A percentile compares a stretch with the other conserved stretches of the same genome.
Evolutionary conservation across 345 rosid species (phyloP).

Genomic region (Pseudoturritis turrita): DNA sequence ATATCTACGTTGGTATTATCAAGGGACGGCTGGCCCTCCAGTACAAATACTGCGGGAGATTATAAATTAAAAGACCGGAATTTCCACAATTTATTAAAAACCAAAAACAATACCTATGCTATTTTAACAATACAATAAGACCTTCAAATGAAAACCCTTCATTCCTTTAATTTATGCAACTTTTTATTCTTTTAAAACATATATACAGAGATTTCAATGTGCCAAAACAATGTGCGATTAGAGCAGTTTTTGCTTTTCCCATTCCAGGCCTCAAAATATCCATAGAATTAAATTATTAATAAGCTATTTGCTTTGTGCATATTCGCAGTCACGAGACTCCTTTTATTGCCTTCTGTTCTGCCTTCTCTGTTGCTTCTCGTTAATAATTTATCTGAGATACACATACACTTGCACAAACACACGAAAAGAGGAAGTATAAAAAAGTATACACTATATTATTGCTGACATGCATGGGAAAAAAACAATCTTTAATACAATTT

Average conservation of each 20-base stretch:
- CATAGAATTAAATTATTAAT: neutral
- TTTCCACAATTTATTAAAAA: too few relatives aligned
- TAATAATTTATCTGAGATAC: slow-evolving; percentile 12
- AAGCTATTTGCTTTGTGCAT: neutral
- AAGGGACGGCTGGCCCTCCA: too few relatives aligned
- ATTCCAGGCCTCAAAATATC: neutral
- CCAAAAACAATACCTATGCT: too few relatives aligned
- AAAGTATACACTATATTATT: neutral
- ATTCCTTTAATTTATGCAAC: too few relatives aligned
- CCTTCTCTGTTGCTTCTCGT: neutral
- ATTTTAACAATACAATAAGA: too few relatives aligned
- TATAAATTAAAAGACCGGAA: too few relatives aligned
- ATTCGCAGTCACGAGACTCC: slow-evolving; percentile 5
- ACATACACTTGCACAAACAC: slow-evolving; percentile 10
- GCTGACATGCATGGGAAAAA: slow-evolving; percentile 13
- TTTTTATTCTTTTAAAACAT: too few relatives aligned
- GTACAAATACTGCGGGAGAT: too few relatives aligned
- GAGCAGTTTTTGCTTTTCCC: neutral
- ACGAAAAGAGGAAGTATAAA: neutral
- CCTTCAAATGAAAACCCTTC: too few relatives aligned
- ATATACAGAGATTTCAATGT: too few relatives aligned
- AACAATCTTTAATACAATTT: neutral
- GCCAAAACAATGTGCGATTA: neutral
- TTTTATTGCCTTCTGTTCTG: neutral
- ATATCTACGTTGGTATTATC: too few relatives aligned